Base-by-base conservation (phyloP, 148 eudicot genomes). In the Silene latifolia region DNA sequence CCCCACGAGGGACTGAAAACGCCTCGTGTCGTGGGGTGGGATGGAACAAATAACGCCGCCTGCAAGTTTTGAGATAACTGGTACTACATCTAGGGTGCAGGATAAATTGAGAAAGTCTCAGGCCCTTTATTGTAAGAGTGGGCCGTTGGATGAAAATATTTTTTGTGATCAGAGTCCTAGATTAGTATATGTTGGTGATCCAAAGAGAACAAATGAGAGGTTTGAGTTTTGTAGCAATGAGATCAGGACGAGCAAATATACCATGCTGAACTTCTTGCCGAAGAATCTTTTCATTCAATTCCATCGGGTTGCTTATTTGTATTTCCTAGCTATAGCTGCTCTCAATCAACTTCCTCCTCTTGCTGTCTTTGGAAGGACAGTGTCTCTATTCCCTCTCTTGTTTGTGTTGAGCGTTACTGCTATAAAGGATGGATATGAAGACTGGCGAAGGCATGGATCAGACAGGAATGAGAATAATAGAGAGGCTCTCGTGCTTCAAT, bases 311-410 rank as follows among this genome's bases (percentile, higher is more conserved):
- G 97, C 98, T 77, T 94, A 94, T 80, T 62, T 92, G 59, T 94
- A 94, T 80, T 94, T 94, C 83, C 81, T 94, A 69, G 91, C 85
- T 59, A 94, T 94, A 72, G 98, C 96, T 73, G 88, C 88, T 74
- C 87, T 94, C 73, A 94, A 94, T 72, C 98, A 94, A 88, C 96
- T 94, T 82, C 98, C 98, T 53, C 97, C 94, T 42, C 93, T 94
- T 72, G 98, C 96, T 51, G 97, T 94, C 59, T 94, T 94, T 80
- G 98, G 96, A 35, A 89, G 96, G 85, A 90, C 97, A 11, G 96
- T 80, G 46, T 94, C 98, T 69, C 95, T 94, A 57, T 88, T 94
- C 73, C 98, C 98, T 63, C 95, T 94, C 67, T 87, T 92, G 69
- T 90, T 94, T 77, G 98, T 94, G 76, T 90, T 91, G 76, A 82